A percentile compares a stretch with the other conserved stretches of the same genome.
These are phyloP conservation scores for Tylopilus vinaceipallidus DNA, from an alignment of 768 basidiomycete genomes.

Conservation along the genomic window DNA sequence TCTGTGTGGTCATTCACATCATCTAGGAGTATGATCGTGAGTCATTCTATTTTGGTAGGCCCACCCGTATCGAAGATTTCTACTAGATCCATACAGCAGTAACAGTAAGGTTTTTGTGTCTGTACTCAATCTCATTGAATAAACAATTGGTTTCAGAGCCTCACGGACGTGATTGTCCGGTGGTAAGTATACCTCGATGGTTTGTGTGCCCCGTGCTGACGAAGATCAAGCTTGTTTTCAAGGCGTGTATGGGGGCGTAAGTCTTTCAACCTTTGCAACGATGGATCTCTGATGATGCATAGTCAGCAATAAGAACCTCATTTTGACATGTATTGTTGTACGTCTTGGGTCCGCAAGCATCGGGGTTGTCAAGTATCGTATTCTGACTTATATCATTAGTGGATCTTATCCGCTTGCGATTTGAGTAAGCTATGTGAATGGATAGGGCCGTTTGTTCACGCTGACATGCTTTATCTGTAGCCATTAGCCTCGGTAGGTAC, in stretches of 20 bases:
- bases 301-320: conserved; percentile 43
- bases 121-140: neutral
- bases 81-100: conserved; percentile 50
- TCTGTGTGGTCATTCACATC: neutral
- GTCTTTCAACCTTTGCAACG: conserved; percentile 18
- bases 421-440: conserved; percentile 37
- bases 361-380: neutral
- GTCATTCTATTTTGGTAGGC: conserved; percentile 14
- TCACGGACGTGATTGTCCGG: conserved; percentile 51
- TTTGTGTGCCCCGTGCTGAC: neutral
- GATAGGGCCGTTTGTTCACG: neutral
- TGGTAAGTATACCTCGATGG: conserved; percentile 19
- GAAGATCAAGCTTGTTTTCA: conserved; percentile 42
- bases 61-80: neutral
- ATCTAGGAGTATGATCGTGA: conserved; percentile 50
- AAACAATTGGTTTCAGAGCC: conserved; percentile 32
- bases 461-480: conserved; percentile 4
- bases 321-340: conserved; percentile 46
- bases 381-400: conserved; percentile 25
- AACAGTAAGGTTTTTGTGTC: conserved; percentile 40
- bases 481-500: conserved; percentile 12
- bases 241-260: conserved; percentile 49
- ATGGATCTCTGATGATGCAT: conserved; percentile 27
- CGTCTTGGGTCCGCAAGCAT: conserved; percentile 19
- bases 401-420: conserved; percentile 42